Evolutionary conservation across 495 filamentous ascomycete species (phyloP).

Genomic region (Polyplosphaeria fusca): DNA sequence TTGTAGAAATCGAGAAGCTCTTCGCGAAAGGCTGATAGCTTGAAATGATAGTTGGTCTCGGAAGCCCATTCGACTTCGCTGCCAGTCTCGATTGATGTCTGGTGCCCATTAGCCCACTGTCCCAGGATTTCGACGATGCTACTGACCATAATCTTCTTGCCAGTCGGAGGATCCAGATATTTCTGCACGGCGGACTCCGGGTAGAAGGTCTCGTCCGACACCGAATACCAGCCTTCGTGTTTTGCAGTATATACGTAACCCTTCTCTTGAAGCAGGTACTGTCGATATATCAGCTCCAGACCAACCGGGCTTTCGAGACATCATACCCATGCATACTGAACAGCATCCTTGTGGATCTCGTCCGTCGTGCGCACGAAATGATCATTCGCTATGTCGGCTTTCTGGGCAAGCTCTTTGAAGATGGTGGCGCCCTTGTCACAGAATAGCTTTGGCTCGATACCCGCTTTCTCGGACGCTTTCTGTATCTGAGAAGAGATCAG

Average conservation of each 20-base stretch:
- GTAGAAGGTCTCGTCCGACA: slow-evolving; percentile 95
- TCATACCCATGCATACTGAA: slow-evolving; percentile 84
- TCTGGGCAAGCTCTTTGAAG: slow-evolving; percentile 65
- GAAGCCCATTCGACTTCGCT: slow-evolving; percentile 92
- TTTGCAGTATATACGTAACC: slow-evolving; percentile 81
- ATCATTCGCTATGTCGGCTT: slow-evolving; percentile 67
- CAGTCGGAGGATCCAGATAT: slow-evolving; percentile 72
- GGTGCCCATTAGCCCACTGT: not conserved
- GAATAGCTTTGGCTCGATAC: slow-evolving; percentile 59
- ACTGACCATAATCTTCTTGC: slow-evolving; percentile 69
- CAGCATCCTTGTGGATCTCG: slow-evolving; percentile 72
- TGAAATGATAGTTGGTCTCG: slow-evolving; percentile 95
- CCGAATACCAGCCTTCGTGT: slow-evolving; percentile 94
- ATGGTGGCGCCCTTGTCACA: slow-evolving; percentile 62
- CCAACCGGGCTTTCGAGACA: not conserved
- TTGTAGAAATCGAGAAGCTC: slow-evolving; percentile 74
- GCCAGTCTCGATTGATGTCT: slow-evolving; percentile 77
- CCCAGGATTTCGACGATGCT: not conserved
- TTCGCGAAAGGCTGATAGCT: slow-evolving; percentile 74
- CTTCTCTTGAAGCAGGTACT: slow-evolving; percentile 65
- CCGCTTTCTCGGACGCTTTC: slow-evolving; percentile 67
- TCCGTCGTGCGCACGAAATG: slow-evolving; percentile 92
- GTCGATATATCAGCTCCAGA: slow-evolving; percentile 15
- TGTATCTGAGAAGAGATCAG: slow-evolving; percentile 60
- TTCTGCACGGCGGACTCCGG: slow-evolving; percentile 70